Conservation (phyloP, 108 stramenopile species). For the Aurantiochytrium sp. region DNA sequence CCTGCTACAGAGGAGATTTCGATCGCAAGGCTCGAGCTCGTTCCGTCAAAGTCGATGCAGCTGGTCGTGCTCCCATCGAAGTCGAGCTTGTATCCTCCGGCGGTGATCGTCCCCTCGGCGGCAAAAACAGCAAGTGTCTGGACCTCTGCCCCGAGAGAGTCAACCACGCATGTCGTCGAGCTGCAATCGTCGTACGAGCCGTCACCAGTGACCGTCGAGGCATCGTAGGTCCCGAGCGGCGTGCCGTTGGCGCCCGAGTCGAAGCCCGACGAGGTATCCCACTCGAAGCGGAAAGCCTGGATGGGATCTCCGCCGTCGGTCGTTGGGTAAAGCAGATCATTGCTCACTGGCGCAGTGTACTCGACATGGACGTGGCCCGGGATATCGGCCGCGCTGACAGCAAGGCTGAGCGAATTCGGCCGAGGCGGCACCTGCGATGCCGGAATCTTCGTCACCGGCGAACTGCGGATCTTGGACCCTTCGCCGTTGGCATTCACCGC, state of each 20-base stretch:
- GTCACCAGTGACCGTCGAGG: neutral
- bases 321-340: constrained; percentile 38
- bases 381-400: neutral
- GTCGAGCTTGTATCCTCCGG: neutral
- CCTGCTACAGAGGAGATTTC: too few relatives aligned
- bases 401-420: too few relatives aligned
- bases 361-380: neutral
- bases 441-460: neutral
- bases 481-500: neutral
- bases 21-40: neutral
- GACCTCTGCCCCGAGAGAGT: neutral
- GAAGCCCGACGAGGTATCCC: constrained; percentile 66
- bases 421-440: neutral
- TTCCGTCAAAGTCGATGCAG: neutral
- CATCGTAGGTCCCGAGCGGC: neutral
- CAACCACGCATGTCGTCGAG: neutral
- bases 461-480: neutral
- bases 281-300: constrained; percentile 70
- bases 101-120: neutral
- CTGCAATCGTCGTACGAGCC: neutral
- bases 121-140: neutral
- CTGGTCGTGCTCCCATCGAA: neutral
- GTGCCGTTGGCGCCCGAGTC: constrained; percentile 28
- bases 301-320: constrained; percentile 66
- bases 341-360: neutral